Evolutionary conservation across 1,284 basidiomycete species (phyloP), one percentile per base, ranked within the genome.

Genomic region (Malassezia caprae): DNA sequence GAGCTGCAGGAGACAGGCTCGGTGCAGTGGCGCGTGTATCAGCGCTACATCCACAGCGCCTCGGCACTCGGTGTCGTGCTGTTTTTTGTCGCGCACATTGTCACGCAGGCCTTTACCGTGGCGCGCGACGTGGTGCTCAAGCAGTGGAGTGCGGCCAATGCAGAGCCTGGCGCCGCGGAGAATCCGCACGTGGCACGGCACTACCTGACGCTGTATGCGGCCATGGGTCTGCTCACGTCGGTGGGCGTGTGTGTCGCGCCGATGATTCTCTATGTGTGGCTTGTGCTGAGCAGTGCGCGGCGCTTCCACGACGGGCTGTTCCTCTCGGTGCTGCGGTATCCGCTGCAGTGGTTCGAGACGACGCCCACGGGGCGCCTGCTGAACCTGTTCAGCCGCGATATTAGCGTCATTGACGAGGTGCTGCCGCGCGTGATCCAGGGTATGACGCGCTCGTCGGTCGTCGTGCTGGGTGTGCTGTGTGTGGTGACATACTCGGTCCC

Each of bases 371-470:
- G 86, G 8, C 83, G 88, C 41, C 72, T 90, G 52, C 62, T 73
- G 43, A 91, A 91, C 72, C 76, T 94, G 31, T 96, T 96, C 77
- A 88, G 88, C 13, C 83, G 90, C 5, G 93, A 98, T 71, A 83
- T 87, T 41, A 91, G 91, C 68, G 89, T 93, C 31, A 83, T 90
- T 40, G 91, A 96, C 61, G 76, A 76, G 61, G 64, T 65, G 53
- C 61, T 73, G 37, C 71, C 71, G 2, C 63, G 71, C 10, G 68
- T 72, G 26, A 63, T 73, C 27, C 65, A 72, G 48, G 62, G 62
- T 12, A 46, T 68, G 19, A 61, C 69, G 47, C 62, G 71, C 15
- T 69, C 68, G 4, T 61, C 64, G 47, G 55, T 62, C 24, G 63
- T 69, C 21, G 85, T 75, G 64, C 53, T 83, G 12, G 88, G 86